Base-by-base conservation (phyloP, 805 yeast species). In the Nakazawaea ishiwadae region DNA sequence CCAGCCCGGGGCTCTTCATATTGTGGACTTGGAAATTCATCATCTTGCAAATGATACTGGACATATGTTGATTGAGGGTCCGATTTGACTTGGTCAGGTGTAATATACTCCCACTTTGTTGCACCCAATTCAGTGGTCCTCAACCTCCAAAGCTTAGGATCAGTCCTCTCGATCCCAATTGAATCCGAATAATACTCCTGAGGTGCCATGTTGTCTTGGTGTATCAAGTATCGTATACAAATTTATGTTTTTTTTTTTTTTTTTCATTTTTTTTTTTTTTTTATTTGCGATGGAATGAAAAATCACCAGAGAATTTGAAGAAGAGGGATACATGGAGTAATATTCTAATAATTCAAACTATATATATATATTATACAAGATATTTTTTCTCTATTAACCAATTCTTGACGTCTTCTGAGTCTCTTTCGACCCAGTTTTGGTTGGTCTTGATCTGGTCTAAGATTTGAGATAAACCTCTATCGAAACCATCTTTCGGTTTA, bases 91-190 rank as follows among this genome's bases (percentile, higher is more conserved):
- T 73, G 70, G 17, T 68, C 60, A 24, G 60, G 62, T 0, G 60
- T 53, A 9, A 77, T 51, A 53, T 80, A 91, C 21, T 75, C 80
- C 99, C 99, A 91, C 33, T 74, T 71, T 53, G 86, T 87, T 15
- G 84, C 71, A 12, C 99, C 99, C 11, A 82, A 61, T 27, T 75
- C 74, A 46, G 82, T 82, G 1, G 83, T 74, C 15, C 74, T 58
- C 21, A 91, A 68, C 47, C 95, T 69, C 99, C 99, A 91, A 11
- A 76, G 68, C 1, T 58, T 49, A 2, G 74, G 72, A 48, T 93
- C 96, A 0, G 97, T 84, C 30, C 63, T 68, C 0, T 79, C 79
- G 6, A 86, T 55, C 0, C 84, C 85, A 10, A 85, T 56, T 17
- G 60, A 51, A n/a, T 91, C 97, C 0, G 96, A 84, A 53, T 82